These are phyloP conservation scores for Candida ortonii DNA, from an alignment of 805 yeast genomes.

Conservation along the genomic window DNA sequence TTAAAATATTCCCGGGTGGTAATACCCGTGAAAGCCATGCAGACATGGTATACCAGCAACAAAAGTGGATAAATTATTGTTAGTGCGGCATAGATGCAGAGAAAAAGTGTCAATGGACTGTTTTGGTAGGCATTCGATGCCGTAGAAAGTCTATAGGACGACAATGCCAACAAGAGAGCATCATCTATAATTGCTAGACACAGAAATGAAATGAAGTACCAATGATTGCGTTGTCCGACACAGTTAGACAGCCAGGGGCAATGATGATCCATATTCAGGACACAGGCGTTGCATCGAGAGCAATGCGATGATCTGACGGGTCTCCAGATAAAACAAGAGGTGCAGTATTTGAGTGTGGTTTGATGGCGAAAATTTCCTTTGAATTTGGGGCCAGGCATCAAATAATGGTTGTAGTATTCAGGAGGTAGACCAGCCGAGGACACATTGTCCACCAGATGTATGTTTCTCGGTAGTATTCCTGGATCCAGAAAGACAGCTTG, in stretches of 20 bases:
- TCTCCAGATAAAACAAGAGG: constrained; percentile 69
- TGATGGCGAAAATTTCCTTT: constrained; percentile 15
- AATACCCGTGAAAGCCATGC: constrained; percentile 52
- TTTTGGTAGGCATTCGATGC: constrained; percentile 19
- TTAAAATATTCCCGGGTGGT: constrained; percentile 74
- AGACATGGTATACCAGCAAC: constrained; percentile 52
- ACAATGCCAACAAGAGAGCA: constrained; percentile 27
- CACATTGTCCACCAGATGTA: constrained; percentile 50
- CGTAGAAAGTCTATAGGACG: constrained; percentile 28
- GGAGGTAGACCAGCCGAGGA: constrained; percentile 42
- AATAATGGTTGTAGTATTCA: constrained; percentile 52
- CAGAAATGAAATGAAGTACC: constrained; percentile 55
- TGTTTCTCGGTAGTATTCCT: constrained; percentile 64
- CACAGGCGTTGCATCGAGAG: constrained; percentile 62
- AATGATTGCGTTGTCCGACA: constrained; percentile 70
- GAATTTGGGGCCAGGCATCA: constrained; percentile 42
- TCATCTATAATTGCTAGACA: constrained; percentile 34
- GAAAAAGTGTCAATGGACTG: constrained; percentile 45
- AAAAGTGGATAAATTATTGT: constrained; percentile 54
- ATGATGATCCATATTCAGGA: constrained; percentile 61
- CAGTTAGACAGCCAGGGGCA: constrained; percentile 69
- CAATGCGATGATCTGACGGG: constrained; percentile 79
- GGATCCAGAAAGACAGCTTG: constrained; percentile 64
- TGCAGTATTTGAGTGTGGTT: constrained; percentile 46
- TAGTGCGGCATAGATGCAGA: constrained; percentile 48